Percentiles rank a stretch among this genome's conserved stretches.
These are phyloP conservation scores for Saccharomycopsis lassenensis DNA, from an alignment of 805 yeast genomes.

Conservation along the genomic window DNA sequence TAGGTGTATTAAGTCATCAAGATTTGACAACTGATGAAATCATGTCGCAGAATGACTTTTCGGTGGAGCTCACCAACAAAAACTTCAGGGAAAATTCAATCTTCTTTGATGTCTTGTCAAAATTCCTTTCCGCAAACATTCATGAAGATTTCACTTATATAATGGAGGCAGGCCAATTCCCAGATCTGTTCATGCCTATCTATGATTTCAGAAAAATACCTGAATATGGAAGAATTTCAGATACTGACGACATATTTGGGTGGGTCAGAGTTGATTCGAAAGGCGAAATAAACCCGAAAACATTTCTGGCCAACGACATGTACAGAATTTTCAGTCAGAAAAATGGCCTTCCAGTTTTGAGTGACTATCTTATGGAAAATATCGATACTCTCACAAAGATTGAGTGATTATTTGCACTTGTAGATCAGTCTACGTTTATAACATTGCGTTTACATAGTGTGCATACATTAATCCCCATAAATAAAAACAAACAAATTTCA, in stretches of 20 bases:
- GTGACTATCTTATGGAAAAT: slow-evolving; percentile 38
- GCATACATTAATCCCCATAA: too few species aligned
- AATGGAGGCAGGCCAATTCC: slow-evolving; percentile 44
- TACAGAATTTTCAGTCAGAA: slow-evolving; percentile 40
- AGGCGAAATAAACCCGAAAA: slow-evolving; percentile 42
- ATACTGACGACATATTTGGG: slow-evolving; percentile 61
- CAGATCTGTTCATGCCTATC: slow-evolving; percentile 51
- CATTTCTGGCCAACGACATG: slow-evolving; percentile 48
- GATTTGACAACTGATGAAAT: slow-evolving; percentile 1
- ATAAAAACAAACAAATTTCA: too few species aligned
- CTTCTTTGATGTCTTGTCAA: slow-evolving; percentile 21
- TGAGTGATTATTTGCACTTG: slow-evolving; percentile 21
- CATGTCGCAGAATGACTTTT: background rate
- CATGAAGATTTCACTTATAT: slow-evolving; percentile 41
- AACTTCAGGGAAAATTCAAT: slow-evolving; percentile 23
- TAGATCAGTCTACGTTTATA: too few species aligned
- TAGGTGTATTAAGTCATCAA: slow-evolving; percentile 2
- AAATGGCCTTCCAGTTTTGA: slow-evolving; percentile 39
- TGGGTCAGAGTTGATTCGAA: slow-evolving; percentile 47
- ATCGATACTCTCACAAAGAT: slow-evolving; percentile 21
- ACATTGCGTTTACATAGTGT: too few species aligned
- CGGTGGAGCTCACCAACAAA: background rate
- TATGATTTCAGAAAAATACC: slow-evolving; percentile 62
- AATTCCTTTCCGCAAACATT: slow-evolving; percentile 20
- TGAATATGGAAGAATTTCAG: slow-evolving; percentile 53